A percentile compares a stretch with the other conserved stretches of the same genome.
Conservation (phyloP, 192 early-diverging fungal genomes). For the Linnemannia elongata region DNA sequence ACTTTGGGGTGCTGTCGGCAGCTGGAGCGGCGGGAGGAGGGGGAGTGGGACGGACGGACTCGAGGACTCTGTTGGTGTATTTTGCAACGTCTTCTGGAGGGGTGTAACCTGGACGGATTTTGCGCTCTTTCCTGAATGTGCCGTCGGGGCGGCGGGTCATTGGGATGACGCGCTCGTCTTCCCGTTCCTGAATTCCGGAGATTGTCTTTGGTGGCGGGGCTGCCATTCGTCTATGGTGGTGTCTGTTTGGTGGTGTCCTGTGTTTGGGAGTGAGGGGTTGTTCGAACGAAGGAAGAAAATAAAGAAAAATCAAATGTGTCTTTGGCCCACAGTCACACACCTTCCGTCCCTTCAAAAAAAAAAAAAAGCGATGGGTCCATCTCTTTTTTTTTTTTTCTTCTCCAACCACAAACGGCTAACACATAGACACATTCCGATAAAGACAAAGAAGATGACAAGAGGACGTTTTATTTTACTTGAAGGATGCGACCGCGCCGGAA, state of each 20-base stretch:
- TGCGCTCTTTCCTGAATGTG: conserved; percentile 75
- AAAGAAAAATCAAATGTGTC: neutral
- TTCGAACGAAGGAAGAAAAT: neutral
- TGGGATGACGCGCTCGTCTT: conserved; percentile 72
- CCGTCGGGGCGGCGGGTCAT: conserved; percentile 77
- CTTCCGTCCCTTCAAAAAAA: neutral
- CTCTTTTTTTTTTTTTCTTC: neutral
- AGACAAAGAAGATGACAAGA: conserved; percentile 57
- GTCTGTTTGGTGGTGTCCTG: neutral
- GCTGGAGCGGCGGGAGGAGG: neutral
- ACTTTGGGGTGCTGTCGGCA: conserved; percentile 33
- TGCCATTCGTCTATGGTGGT: neutral
- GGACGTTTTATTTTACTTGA: conserved; percentile 94
- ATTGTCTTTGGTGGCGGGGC: conserved; percentile 17
- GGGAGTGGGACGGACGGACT: conserved; percentile 25
- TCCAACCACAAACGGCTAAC: neutral
- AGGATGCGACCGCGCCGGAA: conserved; percentile 95
- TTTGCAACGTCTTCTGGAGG: conserved; percentile 73
- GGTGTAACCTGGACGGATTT: conserved; percentile 77
- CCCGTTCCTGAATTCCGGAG: conserved; percentile 35
- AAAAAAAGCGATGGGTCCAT: neutral
- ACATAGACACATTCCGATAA: neutral
- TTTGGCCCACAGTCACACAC: neutral
- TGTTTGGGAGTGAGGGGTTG: neutral
- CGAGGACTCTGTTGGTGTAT: conserved; percentile 74